These are phyloP conservation scores for Trichoderma hamatum DNA, from an alignment of 2,329 filamentous ascomycete genomes.

Conservation along the genomic window DNA sequence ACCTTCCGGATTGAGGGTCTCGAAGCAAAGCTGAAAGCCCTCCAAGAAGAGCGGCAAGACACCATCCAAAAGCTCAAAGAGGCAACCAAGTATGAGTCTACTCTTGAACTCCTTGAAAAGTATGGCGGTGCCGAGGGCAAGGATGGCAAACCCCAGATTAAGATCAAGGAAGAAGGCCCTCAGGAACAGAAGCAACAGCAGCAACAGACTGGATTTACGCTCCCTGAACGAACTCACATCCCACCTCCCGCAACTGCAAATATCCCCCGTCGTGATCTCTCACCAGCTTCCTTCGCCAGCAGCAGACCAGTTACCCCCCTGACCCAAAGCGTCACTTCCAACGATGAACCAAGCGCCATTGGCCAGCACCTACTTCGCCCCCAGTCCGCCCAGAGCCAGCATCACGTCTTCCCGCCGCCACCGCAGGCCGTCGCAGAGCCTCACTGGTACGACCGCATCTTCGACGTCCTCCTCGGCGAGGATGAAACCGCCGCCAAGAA, in stretches of 20 bases:
- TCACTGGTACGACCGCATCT: constrained; percentile 92
- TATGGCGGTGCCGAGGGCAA: constrained; percentile 71
- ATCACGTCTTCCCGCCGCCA: constrained; percentile 8
- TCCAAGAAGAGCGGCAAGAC: constrained; percentile 76
- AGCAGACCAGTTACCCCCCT: constrained; percentile 18
- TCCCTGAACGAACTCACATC: constrained; percentile 49
- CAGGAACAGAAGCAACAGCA: background rate
- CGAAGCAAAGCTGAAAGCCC: constrained; percentile 69
- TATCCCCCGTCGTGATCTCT: constrained; percentile 47
- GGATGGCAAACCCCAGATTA: constrained; percentile 45
- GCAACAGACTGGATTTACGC: constrained; percentile 15
- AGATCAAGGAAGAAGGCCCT: constrained; percentile 39
- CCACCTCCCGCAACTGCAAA: constrained; percentile 66
- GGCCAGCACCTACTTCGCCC: constrained; percentile 33
- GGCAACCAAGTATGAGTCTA: constrained; percentile 95
- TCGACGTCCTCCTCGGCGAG: constrained; percentile 90
- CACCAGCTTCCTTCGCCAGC: constrained; percentile 30
- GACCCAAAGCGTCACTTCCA: constrained; percentile 35
- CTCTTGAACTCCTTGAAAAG: constrained; percentile 88
- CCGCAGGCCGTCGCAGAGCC: constrained; percentile 43
- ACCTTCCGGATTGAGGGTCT: constrained; percentile 77
- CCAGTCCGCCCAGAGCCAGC: constrained; percentile 31
- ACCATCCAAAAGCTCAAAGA: constrained; percentile 95
- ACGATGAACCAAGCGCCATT: constrained; percentile 67
- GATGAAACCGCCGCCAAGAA: constrained; percentile 94